Evolutionary conservation across 495 filamentous ascomycete genomes (phyloP), one percentile per base, ranked within the genome.

Genomic region (Ascobolus immersus): DNA sequence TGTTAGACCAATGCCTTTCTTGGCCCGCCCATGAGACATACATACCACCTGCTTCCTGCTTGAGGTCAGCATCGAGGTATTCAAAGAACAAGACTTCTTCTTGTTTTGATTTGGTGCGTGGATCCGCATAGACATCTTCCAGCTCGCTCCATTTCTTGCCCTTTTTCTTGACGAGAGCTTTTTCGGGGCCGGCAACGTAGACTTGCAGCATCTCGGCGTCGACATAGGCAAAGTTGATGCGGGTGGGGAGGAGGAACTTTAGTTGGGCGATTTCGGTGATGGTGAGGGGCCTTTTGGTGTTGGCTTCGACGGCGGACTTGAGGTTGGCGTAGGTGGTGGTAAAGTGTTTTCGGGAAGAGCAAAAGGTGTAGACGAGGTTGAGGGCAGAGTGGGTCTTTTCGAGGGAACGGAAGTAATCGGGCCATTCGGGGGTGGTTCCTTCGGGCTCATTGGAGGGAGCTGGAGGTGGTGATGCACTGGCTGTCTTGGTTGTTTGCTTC

Each of bases 281-380:
- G 0, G 55, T 54, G 26, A 94, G 54, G 19, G 67, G 56, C 18
- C 67, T 63, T 43, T 77, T 73, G 30, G 67, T 76, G 48, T 92
- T 79, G 1, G 61, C 65, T 52, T 93, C 80, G 0, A 94, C 82
- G 0, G 86, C 69, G 0, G 67, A 60, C 40, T 72, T 77, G 33
- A 96, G 73, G 25, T 70, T 91, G 15, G 82, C 72, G 44, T 91
- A 81, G 0, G 89, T 92, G 0, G 86, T 93, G 0, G 72, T 71
- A 5, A 94, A 57, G 39, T 92, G 78, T 48, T 89, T 90, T 6
- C 89, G 71, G 5, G 84, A 82, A 26, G 39, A 43, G 46, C 70
- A 84, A 52, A 76, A 81, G 1, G 86, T 94, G 45, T 77, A 90
- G 5, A 93, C 79, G 3, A 93, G 53, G 44, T 91, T 94, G 35